Evolutionary conservation across 1,284 basidiomycete genomes (phyloP), one percentile per base, ranked within the genome.

Genomic region (Ceratobasidium theobromae): DNA sequence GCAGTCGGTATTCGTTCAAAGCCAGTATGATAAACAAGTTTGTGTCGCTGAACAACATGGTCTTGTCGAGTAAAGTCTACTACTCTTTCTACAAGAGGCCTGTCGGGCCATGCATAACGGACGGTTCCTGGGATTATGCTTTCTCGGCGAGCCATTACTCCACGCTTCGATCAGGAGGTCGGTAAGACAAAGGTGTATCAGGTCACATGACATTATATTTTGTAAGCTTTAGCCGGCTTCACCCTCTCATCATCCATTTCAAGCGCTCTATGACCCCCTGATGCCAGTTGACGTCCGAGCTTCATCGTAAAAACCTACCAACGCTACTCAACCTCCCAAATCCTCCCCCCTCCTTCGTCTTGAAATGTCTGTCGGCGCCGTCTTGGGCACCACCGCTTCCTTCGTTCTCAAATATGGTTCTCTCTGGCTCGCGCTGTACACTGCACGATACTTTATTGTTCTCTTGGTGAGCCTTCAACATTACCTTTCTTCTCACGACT

Each of bases 381-480:
- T 53, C 30, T 52, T 64, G 35, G 38, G 49, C 49, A 64, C 25
- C 38, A 40, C 32, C 33, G 41, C 35, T 51, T 64, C 33, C 28
- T 64, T 64, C 48, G 60, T 64, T 51, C 35, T 64, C 38, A 64
- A 48, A 18, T 64, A 64, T 25, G 60, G 60, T 27, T 33, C 60
- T 8, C 51, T 64, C 60, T 64, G 60, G 48, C 49, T 64, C 16
- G 60, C 60, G 14, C 48, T 64, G n/a, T 64, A 64, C 23, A 30
- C 35, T 4, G 35, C 23, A 9, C 60, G 60, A 27, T 53, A 51
- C n/a, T 49, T 64, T 64, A 52, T 64, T 52, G 38, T 52, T 16
- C 48, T 64, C 16, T 53, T 51, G 48, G 60, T 64, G 49, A 64
- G 60, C 43, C 25, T 18, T 9, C 35, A 43, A 2, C 18, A 41